A percentile compares a stretch with the other conserved stretches of the same genome.
These are phyloP conservation scores for Hypericum perforatum DNA, from an alignment of 345 rosid species.

Conservation along the genomic window DNA sequence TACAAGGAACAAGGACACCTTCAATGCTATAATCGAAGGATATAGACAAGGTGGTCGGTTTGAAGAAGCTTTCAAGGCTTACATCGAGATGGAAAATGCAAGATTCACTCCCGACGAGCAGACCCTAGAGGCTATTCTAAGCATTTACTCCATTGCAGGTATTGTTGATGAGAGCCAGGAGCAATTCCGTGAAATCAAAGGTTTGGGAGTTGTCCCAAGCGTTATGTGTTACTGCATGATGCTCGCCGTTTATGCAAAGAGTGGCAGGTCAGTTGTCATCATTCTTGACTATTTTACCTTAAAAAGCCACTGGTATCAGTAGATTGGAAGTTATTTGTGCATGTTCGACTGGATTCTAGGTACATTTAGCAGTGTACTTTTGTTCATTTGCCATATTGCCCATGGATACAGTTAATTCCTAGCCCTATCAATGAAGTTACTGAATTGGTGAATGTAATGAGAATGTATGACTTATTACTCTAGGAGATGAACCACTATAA, in stretches of 20 bases:
- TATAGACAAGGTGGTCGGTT: slow-evolving; percentile 81
- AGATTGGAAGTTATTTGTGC: background rate
- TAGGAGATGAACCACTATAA: too few species aligned
- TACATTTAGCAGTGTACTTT: background rate
- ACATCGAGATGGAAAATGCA: slow-evolving; percentile 77
- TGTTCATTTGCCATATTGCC: too few species aligned
- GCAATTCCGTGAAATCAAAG: slow-evolving; percentile 84
- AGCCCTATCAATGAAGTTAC: too few species aligned
- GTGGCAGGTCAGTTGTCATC: slow-evolving; percentile 50
- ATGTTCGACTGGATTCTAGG: slow-evolving; percentile 3
- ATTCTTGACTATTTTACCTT: slow-evolving; percentile 2
- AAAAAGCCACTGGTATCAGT: background rate
- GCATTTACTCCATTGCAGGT: slow-evolving; percentile 75
- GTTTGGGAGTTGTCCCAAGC: slow-evolving; percentile 66
- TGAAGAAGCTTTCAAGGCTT: slow-evolving; percentile 88
- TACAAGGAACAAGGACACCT: slow-evolving; percentile 58
- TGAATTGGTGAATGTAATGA: too few species aligned
- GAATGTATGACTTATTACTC: too few species aligned
- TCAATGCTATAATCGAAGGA: slow-evolving; percentile 81
- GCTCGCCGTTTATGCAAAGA: slow-evolving; percentile 85
- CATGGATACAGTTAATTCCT: too few species aligned
- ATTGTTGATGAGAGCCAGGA: slow-evolving; percentile 85
- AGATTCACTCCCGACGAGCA: slow-evolving; percentile 77
- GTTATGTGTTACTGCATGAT: slow-evolving; percentile 89
- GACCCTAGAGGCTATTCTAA: slow-evolving; percentile 81